These are phyloP conservation scores for Naganishia randhawae DNA, from an alignment of 768 basidiomycete species.

Conservation along the genomic window DNA sequence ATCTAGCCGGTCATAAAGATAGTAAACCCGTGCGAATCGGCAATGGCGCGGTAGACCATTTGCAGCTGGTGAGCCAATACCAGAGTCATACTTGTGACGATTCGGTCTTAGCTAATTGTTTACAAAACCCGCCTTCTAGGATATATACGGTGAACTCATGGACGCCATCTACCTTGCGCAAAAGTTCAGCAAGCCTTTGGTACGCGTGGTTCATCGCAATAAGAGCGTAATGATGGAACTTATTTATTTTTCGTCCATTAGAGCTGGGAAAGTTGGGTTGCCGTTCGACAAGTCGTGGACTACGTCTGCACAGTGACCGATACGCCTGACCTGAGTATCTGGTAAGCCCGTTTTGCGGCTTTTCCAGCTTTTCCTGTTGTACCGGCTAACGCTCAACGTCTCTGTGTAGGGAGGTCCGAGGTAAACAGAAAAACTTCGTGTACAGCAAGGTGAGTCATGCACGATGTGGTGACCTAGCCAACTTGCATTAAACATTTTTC, in stretches of 20 bases:
- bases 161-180: slow-evolving; percentile 96
- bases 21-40: slow-evolving; percentile 62
- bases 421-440: slow-evolving; percentile 79
- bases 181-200: slow-evolving; percentile 61
- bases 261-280: slow-evolving; percentile 51
- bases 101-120: not conserved
- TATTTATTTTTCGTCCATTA: no score
- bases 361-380: not conserved
- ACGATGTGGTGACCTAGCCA: not conserved
- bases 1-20: slow-evolving; percentile 65
- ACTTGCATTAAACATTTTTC: slow-evolving; percentile 14
- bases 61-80: slow-evolving; percentile 67
- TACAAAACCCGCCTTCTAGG: slow-evolving; percentile 55
- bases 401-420: slow-evolving; percentile 88
- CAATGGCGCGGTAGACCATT: slow-evolving; percentile 90
- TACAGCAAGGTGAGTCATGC: slow-evolving; percentile 71
- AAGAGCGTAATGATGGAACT: no score
- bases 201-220: slow-evolving; percentile 44
- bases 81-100: not conserved
- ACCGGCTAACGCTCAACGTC: slow-evolving; percentile 17
- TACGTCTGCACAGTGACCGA: slow-evolving; percentile 67
- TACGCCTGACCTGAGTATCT: slow-evolving; percentile 70
- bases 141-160: slow-evolving; percentile 92
- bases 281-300: slow-evolving; percentile 52
- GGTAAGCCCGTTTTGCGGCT: slow-evolving; percentile 33